Base-by-base conservation (phyloP, 768 basidiomycete genomes). In the Hebeloma cylindrosporum region DNA sequence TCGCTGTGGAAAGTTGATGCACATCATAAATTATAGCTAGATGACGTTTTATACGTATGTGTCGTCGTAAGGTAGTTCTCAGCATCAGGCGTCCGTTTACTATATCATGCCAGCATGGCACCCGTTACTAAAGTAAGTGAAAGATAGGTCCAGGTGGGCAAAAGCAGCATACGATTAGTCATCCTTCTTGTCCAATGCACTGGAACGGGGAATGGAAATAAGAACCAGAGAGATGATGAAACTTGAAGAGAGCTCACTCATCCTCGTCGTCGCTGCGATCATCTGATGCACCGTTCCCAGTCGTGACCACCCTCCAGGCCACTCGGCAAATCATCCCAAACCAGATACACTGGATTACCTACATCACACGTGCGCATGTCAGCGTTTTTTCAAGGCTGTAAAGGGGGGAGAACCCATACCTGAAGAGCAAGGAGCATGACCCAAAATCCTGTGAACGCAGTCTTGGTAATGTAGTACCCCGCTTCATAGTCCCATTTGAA, bases 281-380 rank as follows among this genome's bases (percentile, higher is more conserved):
- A 52, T 97, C 95, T 22, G 89, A 81, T 2, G 92, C 93, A 7
- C 82, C 85, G 29, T 75, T 68, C 0, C 88, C 89, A 7, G 68
- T 72, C 13, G 81, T 67, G 25, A 94, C 56, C 3, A 94, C 93
- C 20, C 82, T 73, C 66, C 79, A 90, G n/a, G 89, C 89, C 17
- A 96, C 77, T 21, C 82, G 78, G 52, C 81, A 80, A 51, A 95
- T 93, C 82, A 88, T 83, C 54, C 72, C 71, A 63, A 92, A 91
- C 95, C 95, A 97, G 21, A 90, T 62, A 10, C 80, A 64, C 62
- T 92, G 88, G 13, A 92, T 53, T n/a, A 80, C 57, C 88, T 90
- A 51, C 44, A 17, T 31, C 8, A 27, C 48, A 38, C 17, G 56
- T 43, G 53, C 50, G 51, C 41, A 40, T 48, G 41, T 41, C 22